These are phyloP conservation scores for Magnaporthiopsis rhizophila DNA, from an alignment of 2,329 filamentous ascomycete species.

Conservation along the genomic window DNA sequence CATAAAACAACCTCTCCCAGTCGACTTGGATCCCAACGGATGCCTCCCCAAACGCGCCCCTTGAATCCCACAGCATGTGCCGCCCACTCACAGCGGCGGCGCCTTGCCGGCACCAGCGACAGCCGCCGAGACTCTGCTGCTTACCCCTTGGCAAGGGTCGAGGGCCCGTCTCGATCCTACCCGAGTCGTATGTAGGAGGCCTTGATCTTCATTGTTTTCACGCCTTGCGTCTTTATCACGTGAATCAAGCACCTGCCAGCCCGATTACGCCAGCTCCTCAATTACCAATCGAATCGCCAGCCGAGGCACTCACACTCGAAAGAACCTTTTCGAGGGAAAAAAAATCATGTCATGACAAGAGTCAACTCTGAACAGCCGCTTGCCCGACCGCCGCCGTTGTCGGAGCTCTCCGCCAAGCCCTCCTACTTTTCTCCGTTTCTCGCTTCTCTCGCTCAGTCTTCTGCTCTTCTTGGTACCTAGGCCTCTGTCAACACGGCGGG, in stretches of 20 bases:
- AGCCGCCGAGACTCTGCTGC: neutral
- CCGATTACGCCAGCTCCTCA: no score
- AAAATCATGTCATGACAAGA: neutral
- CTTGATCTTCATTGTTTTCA: neutral
- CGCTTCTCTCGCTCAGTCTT: neutral
- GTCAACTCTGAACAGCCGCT: no score
- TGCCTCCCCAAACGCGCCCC: no score
- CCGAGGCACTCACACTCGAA: neutral
- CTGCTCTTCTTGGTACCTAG: no score
- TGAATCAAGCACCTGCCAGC: neutral
- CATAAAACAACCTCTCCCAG: no score
- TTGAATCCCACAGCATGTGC: no score
- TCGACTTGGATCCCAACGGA: no score
- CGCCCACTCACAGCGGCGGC: no score
- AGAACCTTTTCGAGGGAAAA: neutral
- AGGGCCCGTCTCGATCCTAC: neutral
- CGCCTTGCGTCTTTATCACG: neutral
- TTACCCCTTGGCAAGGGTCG: neutral
- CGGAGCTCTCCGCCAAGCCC: neutral
- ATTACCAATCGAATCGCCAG: neutral
- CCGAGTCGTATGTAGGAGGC: neutral
- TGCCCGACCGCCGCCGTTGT: neutral
- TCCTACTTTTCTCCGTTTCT: neutral
- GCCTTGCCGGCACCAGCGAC: no score
- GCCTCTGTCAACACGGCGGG: no score